These are phyloP conservation scores for Solanum lignicaule DNA, from an alignment of 257 asterid species.

Conservation along the genomic window DNA sequence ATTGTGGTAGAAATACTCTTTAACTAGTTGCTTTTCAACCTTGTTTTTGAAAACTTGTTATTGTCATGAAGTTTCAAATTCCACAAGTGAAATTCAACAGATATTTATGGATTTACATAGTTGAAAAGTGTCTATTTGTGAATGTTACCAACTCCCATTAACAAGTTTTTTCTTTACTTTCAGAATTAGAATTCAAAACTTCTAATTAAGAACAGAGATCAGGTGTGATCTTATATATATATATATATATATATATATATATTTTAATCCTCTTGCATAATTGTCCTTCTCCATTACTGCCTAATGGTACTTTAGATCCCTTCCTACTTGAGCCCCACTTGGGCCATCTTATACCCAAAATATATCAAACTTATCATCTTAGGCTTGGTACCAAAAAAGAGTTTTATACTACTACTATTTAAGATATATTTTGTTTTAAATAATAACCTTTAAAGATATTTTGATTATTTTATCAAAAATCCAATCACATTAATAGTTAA, in stretches of 20 bases:
- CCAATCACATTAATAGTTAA: not conserved
- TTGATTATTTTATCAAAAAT: not conserved
- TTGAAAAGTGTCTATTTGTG: not conserved
- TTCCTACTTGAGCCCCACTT: not conserved
- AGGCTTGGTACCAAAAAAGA: not conserved
- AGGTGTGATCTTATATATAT: too few species aligned
- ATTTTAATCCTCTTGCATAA: not conserved
- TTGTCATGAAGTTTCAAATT: not conserved
- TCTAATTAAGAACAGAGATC: not conserved
- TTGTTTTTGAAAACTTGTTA: not conserved
- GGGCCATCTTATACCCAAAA: not conserved
- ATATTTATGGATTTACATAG: not conserved
- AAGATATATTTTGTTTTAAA: not conserved
- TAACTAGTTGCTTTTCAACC: not conserved
- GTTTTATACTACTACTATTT: not conserved
- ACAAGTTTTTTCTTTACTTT: not conserved
- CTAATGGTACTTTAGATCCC: not conserved
- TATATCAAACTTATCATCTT: not conserved
- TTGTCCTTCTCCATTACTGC: not conserved
- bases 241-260: too few species aligned
- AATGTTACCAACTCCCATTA: not conserved
- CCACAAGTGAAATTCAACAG: fast-evolving
- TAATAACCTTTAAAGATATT: not conserved
- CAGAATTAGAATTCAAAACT: not conserved
- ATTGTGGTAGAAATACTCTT: not conserved